Conservation (phyloP, 352 stramenopile genomes). For the Globisporangium takayamanum region DNA sequence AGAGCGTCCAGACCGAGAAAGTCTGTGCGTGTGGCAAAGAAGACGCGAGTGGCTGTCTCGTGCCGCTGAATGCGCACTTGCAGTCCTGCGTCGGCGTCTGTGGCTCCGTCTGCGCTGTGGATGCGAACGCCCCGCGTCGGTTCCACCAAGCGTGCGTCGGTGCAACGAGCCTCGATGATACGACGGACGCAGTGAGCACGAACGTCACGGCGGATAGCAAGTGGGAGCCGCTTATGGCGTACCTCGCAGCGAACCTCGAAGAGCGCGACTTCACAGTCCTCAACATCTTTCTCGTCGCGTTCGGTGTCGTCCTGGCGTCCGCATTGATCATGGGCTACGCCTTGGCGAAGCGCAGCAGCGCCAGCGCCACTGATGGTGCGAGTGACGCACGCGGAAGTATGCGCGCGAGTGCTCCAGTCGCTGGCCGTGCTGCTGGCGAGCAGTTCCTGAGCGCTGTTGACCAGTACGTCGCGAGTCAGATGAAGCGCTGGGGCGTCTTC, state of each 20-base stretch:
- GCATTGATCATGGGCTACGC: constrained; percentile 39
- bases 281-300: constrained; percentile 47
- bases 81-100: constrained; percentile 51
- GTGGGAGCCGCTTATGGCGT: constrained; percentile 30
- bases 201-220: constrained; percentile 14
- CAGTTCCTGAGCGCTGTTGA: constrained; percentile 27
- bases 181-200: constrained; percentile 7
- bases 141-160: constrained; percentile 40
- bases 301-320: constrained; percentile 35
- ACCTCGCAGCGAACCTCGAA: constrained; percentile 35
- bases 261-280: constrained; percentile 33
- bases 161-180: constrained; percentile 9
- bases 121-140: constrained; percentile 21
- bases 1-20: constrained; percentile 29
- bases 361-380: background rate
- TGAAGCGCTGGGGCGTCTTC: constrained; percentile 40
- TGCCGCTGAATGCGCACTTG: constrained; percentile 40
- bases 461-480: constrained; percentile 14
- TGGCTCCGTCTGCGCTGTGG: constrained; percentile 48
- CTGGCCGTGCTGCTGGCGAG: background rate
- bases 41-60: constrained; percentile 35
- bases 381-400: background rate
- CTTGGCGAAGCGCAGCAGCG: constrained; percentile 22
- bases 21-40: constrained; percentile 37
- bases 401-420: too few relatives aligned